Base-by-base conservation (phyloP, 306 rosid genomes). In the Acmispon strigosus region DNA sequence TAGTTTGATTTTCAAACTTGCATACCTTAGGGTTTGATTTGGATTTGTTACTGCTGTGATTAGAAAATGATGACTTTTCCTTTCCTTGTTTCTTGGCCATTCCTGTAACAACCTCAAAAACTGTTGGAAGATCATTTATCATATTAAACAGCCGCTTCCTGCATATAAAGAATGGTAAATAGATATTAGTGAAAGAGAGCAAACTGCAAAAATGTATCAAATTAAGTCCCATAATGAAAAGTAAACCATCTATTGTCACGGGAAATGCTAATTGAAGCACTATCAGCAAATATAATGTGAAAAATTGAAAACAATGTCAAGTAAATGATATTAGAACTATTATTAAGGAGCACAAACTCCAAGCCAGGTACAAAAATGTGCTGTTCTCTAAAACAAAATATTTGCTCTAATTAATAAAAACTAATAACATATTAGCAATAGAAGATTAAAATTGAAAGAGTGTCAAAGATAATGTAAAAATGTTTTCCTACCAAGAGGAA, bases 121-220 rank as follows among this genome's bases (percentile, higher is more conserved):
- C 82, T 58, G 97, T 91, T 54, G 97, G 96, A 77, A 91, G 97
- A 70, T 91, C 91, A 66, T 85, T 91, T 75, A 91, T 87, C 96
- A 89, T 84, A 68, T 77, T 77, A 68, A 91, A 91, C 56, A 91
- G 89, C 10, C 86, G 86, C 76, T 82, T 85, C 89, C 97, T 91
- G 91, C 86, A 83, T 22, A 85, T 29, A 56, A 78, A 51, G 60
- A 57, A 58, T 20, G 34, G 49, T 36, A 67, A 70, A n/a, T 12
- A 47, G 48, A 56, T 52, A 74, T 36, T 59, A 53, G 24, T 27
- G 53, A 55, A 20, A 32, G 57, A 27, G 11, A 43, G 6, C 45
- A 45, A 42, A 49, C 55, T 57, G 42, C n/a, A n/a, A 29, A 62
- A 17, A 42, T 62, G 22, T 43, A 15, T 59, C 19, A 32, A 60